A percentile compares a stretch with the other conserved stretches of the same genome.
phyloP scores from a whole-genome alignment of 2,329 filamentous ascomycete species.

The Colletotrichum destructivum region DNA sequence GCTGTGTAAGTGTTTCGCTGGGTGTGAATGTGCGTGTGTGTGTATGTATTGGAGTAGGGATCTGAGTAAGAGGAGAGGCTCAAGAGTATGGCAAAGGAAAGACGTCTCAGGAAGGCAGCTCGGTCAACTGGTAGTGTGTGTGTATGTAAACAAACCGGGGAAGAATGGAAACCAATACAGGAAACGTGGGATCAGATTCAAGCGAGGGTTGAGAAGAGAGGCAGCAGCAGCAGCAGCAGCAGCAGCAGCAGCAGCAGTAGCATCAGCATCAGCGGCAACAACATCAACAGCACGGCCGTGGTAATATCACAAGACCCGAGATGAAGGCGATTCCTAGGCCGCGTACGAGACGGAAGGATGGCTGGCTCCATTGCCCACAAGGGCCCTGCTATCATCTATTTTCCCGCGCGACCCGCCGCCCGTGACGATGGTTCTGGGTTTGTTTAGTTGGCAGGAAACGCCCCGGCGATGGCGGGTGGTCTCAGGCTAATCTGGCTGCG shows the following conservation, averaged over 20 bases:
- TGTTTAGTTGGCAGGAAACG: neutral
- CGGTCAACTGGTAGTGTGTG: neutral
- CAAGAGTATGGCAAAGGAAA: neutral
- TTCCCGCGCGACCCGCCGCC: conserved; percentile 2
- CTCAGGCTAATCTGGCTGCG: conserved; percentile 36
- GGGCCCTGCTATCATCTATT: neutral
- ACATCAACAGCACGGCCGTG: too few species aligned
- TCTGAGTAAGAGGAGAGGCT: neutral
- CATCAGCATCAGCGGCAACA: neutral
- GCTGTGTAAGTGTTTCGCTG: neutral
- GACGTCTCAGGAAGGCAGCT: neutral
- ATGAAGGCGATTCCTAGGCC: neutral
- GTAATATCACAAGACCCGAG: neutral
- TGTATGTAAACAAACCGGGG: conserved; percentile 18
- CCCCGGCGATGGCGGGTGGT: neutral
- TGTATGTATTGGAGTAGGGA: neutral
- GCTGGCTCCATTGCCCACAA: conserved; percentile 9
- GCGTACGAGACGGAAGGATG: neutral
- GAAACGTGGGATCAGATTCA: neutral
- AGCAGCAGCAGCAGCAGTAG: neutral
- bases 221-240: neutral
- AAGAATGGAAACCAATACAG: conserved; percentile 24
- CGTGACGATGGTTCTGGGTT: conserved; percentile 1
- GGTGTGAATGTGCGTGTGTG: neutral
- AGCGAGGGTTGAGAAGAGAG: neutral